These are phyloP conservation scores for Pachyrhizus erosus DNA, from an alignment of 306 rosid genomes.

Conservation along the genomic window DNA sequence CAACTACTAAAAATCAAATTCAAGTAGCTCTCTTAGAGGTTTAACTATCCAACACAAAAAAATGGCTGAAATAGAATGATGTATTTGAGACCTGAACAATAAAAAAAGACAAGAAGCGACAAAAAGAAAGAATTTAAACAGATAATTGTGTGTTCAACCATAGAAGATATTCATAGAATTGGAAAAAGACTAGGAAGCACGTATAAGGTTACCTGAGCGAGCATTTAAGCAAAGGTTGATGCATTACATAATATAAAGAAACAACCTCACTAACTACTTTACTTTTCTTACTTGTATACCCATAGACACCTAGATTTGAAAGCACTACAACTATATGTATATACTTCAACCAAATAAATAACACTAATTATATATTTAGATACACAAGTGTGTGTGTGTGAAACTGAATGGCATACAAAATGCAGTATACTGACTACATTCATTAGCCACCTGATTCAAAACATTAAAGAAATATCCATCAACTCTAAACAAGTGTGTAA, in stretches of 20 bases:
- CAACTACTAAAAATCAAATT: slow-evolving; percentile 45
- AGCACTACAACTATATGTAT: not conserved
- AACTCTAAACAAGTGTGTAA: slow-evolving; percentile 7
- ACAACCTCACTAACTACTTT: not conserved
- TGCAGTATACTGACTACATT: not conserved
- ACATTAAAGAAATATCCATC: not conserved
- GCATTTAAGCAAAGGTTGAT: slow-evolving; percentile 19
- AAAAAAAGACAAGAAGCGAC: not conserved
- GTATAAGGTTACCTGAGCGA: not conserved
- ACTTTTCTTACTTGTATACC: slow-evolving; percentile 10
- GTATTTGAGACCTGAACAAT: not conserved
- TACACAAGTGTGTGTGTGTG: not conserved
- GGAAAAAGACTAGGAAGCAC: slow-evolving; percentile 13
- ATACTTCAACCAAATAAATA: not conserved
- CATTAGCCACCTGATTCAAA: not conserved
- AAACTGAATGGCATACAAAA: slow-evolving; percentile 7
- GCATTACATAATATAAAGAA: slow-evolving; percentile 20
- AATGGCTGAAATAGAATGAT: slow-evolving; percentile 16
- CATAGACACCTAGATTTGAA: slow-evolving; percentile 12
- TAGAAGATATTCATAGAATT: slow-evolving; percentile 12
- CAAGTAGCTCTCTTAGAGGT: slow-evolving; percentile 2
- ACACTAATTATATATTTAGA: not conserved
- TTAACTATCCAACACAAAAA: slow-evolving; percentile 23
- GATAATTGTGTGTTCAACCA: not conserved
- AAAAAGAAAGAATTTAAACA: not conserved